phyloP scores from a whole-genome alignment of 73 alveolate genomes.

The Paramecium pentaurelia region DNA sequence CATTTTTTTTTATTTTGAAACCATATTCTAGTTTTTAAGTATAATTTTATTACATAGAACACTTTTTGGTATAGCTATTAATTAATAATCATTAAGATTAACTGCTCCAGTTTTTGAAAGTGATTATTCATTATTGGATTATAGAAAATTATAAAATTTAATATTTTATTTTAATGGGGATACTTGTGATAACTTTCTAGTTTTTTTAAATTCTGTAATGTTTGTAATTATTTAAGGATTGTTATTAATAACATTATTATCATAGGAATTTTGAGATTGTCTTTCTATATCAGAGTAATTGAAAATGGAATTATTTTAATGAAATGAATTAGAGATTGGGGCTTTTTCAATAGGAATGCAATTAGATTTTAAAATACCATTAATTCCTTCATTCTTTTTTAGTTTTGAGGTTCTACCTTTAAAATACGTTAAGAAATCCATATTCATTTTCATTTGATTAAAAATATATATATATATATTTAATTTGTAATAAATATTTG shows the following conservation, averaged over 20 bases:
- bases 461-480: background rate
- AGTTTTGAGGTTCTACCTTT: background rate
- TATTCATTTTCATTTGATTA: background rate
- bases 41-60: background rate
- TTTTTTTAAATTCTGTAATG: background rate
- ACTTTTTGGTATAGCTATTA: slow-evolving; percentile 30
- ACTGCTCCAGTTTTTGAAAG: background rate
- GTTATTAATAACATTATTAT: background rate
- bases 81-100: background rate
- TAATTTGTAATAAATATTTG: background rate
- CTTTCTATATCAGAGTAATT: background rate
- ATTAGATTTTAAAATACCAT: background rate
- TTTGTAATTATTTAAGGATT: background rate
- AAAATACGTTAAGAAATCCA: background rate
- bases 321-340: background rate
- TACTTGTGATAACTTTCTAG: background rate
- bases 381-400: background rate
- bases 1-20: background rate
- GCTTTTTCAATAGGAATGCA: background rate
- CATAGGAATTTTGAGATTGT: background rate
- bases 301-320: background rate
- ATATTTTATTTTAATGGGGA: background rate
- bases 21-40: background rate
- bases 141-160: background rate
- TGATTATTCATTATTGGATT: background rate